Conservation (phyloP, 2,329 filamentous ascomycete species). For the Alternaria brassicae region DNA sequence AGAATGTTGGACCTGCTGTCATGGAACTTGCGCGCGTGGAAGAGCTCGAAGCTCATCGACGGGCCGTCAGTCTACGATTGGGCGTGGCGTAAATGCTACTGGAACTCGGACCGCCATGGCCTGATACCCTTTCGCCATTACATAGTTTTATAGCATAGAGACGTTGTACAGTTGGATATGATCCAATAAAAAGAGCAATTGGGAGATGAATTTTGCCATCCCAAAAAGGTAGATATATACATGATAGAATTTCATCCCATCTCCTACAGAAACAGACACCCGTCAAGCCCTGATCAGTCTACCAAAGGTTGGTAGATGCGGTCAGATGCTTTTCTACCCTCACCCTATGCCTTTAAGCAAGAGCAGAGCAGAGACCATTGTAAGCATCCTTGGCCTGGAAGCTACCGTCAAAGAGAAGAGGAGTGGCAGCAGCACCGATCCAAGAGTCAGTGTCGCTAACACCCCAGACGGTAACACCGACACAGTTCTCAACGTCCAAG, state of each 20-base stretch:
- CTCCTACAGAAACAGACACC: background rate
- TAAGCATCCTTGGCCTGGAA: slow-evolving; percentile 54
- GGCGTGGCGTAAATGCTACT: slow-evolving; percentile 36
- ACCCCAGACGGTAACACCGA: slow-evolving; percentile 71
- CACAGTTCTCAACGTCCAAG: slow-evolving; percentile 64
- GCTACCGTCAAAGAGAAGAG: slow-evolving; percentile 53
- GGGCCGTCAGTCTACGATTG: slow-evolving; percentile 71
- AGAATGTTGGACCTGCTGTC: slow-evolving; percentile 85
- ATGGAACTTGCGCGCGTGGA: slow-evolving; percentile 96
- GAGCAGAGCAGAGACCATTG: slow-evolving; percentile 34
- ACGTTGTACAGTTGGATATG: background rate
- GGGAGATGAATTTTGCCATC: background rate
- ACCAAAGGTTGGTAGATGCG: background rate
- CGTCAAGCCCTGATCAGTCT: background rate
- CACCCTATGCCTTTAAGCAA: slow-evolving; percentile 9
- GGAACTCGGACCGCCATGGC: background rate
- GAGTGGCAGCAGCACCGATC: slow-evolving; percentile 45
- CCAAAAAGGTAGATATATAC: background rate
- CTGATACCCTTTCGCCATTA: background rate
- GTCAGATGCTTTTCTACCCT: background rate
- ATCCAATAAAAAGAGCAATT: background rate
- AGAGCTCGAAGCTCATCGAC: slow-evolving; percentile 89
- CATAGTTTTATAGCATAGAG: background rate
- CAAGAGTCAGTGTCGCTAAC: slow-evolving; percentile 55
- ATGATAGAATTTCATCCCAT: slow-evolving; percentile 1